Base-by-base conservation (phyloP, 2,329 filamentous ascomycete genomes). In the Leptographium flavum region DNA sequence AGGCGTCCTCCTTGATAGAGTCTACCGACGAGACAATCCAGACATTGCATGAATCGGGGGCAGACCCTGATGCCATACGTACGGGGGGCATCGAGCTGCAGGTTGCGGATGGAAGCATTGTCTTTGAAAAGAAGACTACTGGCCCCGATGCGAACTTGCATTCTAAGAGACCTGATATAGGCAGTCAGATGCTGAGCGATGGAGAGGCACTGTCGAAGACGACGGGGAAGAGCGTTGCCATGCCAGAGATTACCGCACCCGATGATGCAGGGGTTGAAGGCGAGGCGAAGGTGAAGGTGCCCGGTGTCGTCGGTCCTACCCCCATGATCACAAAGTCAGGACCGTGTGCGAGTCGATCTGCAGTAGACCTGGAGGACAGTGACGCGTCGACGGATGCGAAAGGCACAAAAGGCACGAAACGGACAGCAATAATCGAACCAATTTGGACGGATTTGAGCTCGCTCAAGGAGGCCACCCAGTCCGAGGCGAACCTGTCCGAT, bases 1-100 rank as follows among this genome's bases (percentile, higher is more conserved):
- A 73, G 52, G 76, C 77, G 4, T 81, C 76, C 0, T 81, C 77
- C 0, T 56, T 81, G 10, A 80, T 76, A 6, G 77, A 79, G 49
- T 74, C 71, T 2, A 79, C 76, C 2, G 71, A 79, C 47, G 74
- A 77, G 54, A 79, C 75, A 5, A 58, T 74, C 2, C 65, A 68
- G 38, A 38, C 41, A 8, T 39, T 44, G 13, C 25, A 45, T 15
- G 47, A 51, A 23, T 39, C 46, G 22, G 57, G 57, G 30, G 14
- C 37, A 27, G 35, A 50, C 10, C 43, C 41, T 21, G 22, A 45
- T 8, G 42, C 43, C 15, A 15, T 38, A 7, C 33, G 28, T 22
- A 39, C 43, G 23, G 49, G 41, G 19, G 32, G 52, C 15, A 15
- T 39, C 14, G 28, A 44, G 9, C 30, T 8, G 30, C 30, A 31